phyloP scores from a whole-genome alignment of 768 basidiomycete genomes.

The Plicaturopsis crispa region DNA sequence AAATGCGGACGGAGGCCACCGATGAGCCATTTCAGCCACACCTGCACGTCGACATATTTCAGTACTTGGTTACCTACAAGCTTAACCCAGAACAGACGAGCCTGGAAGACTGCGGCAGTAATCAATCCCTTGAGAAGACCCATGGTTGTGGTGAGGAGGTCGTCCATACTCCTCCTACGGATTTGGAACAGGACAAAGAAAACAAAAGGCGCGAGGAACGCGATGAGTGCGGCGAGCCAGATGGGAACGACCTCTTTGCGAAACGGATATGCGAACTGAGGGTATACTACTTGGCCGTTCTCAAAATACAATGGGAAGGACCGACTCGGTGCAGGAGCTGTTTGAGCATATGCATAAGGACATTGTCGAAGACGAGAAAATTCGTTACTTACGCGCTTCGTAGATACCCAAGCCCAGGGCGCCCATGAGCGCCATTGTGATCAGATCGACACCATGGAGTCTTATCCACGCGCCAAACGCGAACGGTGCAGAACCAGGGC shows the following conservation, averaged over 20 bases:
- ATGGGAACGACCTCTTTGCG: conserved; percentile 49
- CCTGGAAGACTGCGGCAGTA: conserved; percentile 35
- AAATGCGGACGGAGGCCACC: conserved; percentile 46
- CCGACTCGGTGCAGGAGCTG: conserved; percentile 35
- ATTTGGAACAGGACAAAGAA: conserved; percentile 50
- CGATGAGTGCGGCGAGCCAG: conserved; percentile 42
- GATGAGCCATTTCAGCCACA: conserved; percentile 50
- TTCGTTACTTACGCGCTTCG: conserved; percentile 29
- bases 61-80: too few relatives aligned
- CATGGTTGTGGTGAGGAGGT: conserved; percentile 43
- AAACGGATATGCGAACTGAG: conserved; percentile 42
- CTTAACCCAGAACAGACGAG: too few relatives aligned
- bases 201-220: conserved; percentile 47
- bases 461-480: conserved; percentile 31
- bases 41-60: conserved; percentile 29
- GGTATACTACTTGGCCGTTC: conserved; percentile 43
- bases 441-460: conserved; percentile 41
- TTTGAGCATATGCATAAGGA: too few relatives aligned
- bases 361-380: not conserved
- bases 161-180: conserved; percentile 35
- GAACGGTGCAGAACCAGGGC: too few relatives aligned
- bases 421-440: conserved; percentile 55
- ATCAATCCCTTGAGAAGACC: conserved; percentile 45
- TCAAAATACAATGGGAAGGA: conserved; percentile 37
- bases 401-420: conserved; percentile 46